These are phyloP conservation scores for Diophrys appendiculata DNA, from an alignment of 73 alveolate genomes.

Conservation along the genomic window DNA sequence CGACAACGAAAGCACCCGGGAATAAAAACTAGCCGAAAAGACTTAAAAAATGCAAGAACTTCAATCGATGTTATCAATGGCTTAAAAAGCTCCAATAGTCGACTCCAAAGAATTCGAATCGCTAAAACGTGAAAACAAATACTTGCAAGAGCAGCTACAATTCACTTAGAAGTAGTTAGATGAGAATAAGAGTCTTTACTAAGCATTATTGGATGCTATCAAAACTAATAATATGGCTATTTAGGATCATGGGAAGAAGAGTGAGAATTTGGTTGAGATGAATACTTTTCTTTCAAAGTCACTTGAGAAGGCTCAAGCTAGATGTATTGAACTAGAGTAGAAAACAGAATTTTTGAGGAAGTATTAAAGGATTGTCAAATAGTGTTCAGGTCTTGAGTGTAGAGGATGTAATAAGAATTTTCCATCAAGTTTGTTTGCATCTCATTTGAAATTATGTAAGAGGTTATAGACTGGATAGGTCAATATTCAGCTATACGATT, in stretches of 20 bases:
- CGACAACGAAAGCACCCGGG: too few relatives aligned
- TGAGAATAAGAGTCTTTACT: constrained; percentile 48
- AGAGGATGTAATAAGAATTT: constrained; percentile 40
- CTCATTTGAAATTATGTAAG: constrained; percentile 35
- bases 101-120: constrained; percentile 44
- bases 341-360: constrained; percentile 37
- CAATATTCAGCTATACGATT: background rate
- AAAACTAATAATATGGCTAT: constrained; percentile 7
- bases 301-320: constrained; percentile 18
- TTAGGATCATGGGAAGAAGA: constrained; percentile 16
- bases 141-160: constrained; percentile 19
- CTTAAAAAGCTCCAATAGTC: too few relatives aligned
- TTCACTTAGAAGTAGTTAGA: constrained; percentile 18
- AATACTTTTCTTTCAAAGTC: constrained; percentile 23
- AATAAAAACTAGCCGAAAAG: too few relatives aligned
- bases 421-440: constrained; percentile 40
- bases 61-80: too few relatives aligned
- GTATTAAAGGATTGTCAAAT: constrained; percentile 23
- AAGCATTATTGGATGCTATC: constrained; percentile 23
- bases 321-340: constrained; percentile 25
- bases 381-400: constrained; percentile 38
- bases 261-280: background rate
- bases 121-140: constrained; percentile 29
- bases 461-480: background rate
- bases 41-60: too few relatives aligned